A percentile compares a stretch with the other conserved stretches of the same genome.
Evolutionary conservation across 2,329 filamentous ascomycete genomes (phyloP).

Genomic region (Pezicula rhizophila): DNA sequence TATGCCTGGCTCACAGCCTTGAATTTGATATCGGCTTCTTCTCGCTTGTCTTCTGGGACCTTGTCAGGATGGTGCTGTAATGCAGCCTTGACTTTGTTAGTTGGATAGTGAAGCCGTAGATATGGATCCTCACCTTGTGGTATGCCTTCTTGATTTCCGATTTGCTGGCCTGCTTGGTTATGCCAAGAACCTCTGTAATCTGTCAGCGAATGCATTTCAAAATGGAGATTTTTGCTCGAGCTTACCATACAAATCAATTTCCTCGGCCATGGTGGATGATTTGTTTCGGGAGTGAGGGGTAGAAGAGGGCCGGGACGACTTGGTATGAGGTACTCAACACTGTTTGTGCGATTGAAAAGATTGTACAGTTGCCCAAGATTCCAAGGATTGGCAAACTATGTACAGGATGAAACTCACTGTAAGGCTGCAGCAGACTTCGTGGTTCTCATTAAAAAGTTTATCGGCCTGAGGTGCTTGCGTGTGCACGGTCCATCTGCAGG

Average conservation of each 20-base stretch:
- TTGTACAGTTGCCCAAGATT: not conserved
- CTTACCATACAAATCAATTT: slow-evolving; percentile 59
- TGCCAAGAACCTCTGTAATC: slow-evolving; percentile 68
- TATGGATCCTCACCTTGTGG: slow-evolving; percentile 62
- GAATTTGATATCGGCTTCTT: slow-evolving; percentile 84
- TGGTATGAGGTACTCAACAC: not conserved
- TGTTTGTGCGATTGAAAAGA: not conserved
- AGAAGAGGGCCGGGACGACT: not conserved
- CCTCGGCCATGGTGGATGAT: slow-evolving; percentile 23
- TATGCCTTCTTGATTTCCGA: slow-evolving; percentile 93
- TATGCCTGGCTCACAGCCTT: slow-evolving; percentile 91
- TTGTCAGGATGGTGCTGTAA: slow-evolving; percentile 92
- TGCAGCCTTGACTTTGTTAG: slow-evolving; percentile 55
- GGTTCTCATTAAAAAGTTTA: not conserved
- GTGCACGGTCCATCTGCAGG: not conserved
- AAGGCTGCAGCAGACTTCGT: not conserved
- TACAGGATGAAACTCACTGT: not conserved
- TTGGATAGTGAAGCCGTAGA: slow-evolving; percentile 6
- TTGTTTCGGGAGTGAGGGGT: slow-evolving; percentile 2
- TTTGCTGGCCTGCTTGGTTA: slow-evolving; percentile 65
- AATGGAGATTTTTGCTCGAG: slow-evolving; percentile 2
- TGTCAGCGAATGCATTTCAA: slow-evolving; percentile 19
- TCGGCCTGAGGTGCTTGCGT: not conserved
- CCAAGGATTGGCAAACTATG: not conserved
- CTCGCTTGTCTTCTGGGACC: slow-evolving; percentile 77